phyloP scores from a whole-genome alignment of 1,284 basidiomycete genomes.

The Dichomitus squalens region DNA sequence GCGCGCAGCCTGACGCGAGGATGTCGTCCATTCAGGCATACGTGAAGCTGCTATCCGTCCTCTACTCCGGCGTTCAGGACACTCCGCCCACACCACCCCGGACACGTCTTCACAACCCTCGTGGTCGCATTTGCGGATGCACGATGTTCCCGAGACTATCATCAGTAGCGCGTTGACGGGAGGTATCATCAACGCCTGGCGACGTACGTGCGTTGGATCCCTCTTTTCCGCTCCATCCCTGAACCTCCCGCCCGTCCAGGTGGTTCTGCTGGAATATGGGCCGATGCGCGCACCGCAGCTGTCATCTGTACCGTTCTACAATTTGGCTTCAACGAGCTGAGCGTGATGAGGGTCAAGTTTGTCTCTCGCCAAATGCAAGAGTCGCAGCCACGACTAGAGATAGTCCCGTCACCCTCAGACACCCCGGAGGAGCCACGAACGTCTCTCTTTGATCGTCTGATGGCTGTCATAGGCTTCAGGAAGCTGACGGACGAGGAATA shows the following conservation, averaged over 20 bases:
- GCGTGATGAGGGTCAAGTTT: slow-evolving; percentile 56
- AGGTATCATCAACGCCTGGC: slow-evolving; percentile 49
- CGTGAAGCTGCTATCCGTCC: slow-evolving; percentile 70
- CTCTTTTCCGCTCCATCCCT: not conserved
- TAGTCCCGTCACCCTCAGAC: slow-evolving; percentile 16
- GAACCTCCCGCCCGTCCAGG: slow-evolving; percentile 32
- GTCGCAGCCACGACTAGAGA: not conserved
- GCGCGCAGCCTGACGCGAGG: not conserved
- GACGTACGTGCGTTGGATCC: slow-evolving; percentile 37
- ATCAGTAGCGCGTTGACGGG: slow-evolving; percentile 67
- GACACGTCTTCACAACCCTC: slow-evolving; percentile 27
- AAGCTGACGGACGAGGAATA: slow-evolving; percentile 68
- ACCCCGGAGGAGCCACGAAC: slow-evolving; percentile 37
- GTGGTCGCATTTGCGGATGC: slow-evolving; percentile 55
- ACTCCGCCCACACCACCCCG: slow-evolving; percentile 27
- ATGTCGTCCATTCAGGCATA: slow-evolving; percentile 45
- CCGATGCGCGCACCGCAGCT: slow-evolving; percentile 58
- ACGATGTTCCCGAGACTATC: slow-evolving; percentile 62
- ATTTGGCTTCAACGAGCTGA: slow-evolving; percentile 64
- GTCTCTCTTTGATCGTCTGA: slow-evolving; percentile 30
- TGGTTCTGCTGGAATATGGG: slow-evolving; percentile 43
- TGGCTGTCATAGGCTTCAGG: slow-evolving; percentile 43
- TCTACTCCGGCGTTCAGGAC: slow-evolving; percentile 38
- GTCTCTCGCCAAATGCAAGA: slow-evolving; percentile 39
- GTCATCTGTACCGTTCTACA: slow-evolving; percentile 61